A percentile compares a stretch with the other conserved stretches of the same genome.
These are phyloP conservation scores for Fonsecaea pugnacius DNA, from an alignment of 2,329 filamentous ascomycete species.

Conservation along the genomic window DNA sequence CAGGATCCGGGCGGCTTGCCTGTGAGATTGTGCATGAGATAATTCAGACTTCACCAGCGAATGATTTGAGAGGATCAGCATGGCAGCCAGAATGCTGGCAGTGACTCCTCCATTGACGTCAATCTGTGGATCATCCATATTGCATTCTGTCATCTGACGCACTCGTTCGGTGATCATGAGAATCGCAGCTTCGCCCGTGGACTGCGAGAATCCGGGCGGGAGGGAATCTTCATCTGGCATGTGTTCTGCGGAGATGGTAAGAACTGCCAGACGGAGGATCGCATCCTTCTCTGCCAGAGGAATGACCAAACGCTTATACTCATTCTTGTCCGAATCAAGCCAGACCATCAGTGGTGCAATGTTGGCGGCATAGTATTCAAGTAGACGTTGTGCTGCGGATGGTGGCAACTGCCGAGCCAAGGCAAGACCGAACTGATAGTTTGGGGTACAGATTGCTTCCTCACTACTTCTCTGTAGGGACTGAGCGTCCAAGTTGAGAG, in stretches of 20 bases:
- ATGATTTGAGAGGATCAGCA: conserved; percentile 6
- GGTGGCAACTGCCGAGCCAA: neutral
- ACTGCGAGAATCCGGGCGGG: neutral
- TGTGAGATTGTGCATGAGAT: conserved; percentile 4
- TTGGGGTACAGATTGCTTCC: neutral
- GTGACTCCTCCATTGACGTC: conserved; percentile 1
- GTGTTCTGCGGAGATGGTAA: conserved; percentile 2
- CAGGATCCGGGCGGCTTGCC: neutral
- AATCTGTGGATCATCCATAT: neutral
- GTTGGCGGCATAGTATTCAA: conserved; percentile 4
- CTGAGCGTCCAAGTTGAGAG: neutral
- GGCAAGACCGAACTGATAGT: neutral
- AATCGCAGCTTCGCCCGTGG: neutral
- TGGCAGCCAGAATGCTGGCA: neutral
- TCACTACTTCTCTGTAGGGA: neutral
- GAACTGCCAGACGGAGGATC: neutral
- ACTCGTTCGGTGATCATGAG: conserved; percentile 6
- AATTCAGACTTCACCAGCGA: conserved; percentile 3
- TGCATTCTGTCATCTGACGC: neutral
- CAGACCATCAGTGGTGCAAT: conserved; percentile 16
- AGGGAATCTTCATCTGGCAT: neutral
- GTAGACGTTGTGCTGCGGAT: neutral
- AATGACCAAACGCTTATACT: conserved; percentile 11
- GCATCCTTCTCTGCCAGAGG: conserved; percentile 12
- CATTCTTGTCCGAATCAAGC: conserved; percentile 15